These are phyloP conservation scores for Debaryomyces sp. DNA, from an alignment of 1,139 yeast species.

Conservation along the genomic window DNA sequence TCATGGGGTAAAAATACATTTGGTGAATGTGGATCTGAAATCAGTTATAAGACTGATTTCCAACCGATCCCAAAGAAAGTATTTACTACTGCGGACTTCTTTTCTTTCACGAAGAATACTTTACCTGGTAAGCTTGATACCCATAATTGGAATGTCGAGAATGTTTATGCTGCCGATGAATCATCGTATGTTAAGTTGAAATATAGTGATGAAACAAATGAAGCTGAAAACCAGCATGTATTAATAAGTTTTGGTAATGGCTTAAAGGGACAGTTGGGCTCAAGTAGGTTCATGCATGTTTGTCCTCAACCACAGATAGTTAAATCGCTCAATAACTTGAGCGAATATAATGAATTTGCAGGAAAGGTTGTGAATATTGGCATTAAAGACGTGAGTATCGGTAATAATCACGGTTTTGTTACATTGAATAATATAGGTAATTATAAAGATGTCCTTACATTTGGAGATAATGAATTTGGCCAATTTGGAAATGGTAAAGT, in stretches of 20 bases:
- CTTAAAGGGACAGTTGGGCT: constrained; percentile 84
- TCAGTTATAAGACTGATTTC: constrained; percentile 63
- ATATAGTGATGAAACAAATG: constrained; percentile 16
- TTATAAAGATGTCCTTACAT: constrained; percentile 61
- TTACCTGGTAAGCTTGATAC: constrained; percentile 36
- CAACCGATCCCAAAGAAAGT: constrained; percentile 70
- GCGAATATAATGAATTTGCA: constrained; percentile 42
- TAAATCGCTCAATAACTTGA: constrained; percentile 49
- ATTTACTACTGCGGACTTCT: constrained; percentile 28
- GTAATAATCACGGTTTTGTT: constrained; percentile 67
- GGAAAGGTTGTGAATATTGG: constrained; percentile 42
- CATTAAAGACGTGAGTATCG: constrained; percentile 57
- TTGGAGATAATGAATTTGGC: constrained; percentile 85
- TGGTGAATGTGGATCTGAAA: constrained; percentile 84
- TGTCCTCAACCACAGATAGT: constrained; percentile 67
- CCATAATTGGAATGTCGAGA: constrained; percentile 43
- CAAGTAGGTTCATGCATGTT: constrained; percentile 73
- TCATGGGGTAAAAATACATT: constrained; percentile 82
- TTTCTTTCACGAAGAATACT: constrained; percentile 21
- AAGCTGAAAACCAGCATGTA: constrained; percentile 25
- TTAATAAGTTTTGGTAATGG: constrained; percentile 82
- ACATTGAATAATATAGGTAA: constrained; percentile 52
- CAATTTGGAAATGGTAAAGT: constrained; percentile 85
- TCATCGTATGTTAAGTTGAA: constrained; percentile 58
- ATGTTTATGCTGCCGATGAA: constrained; percentile 68